These are phyloP conservation scores for Teratosphaeria destructans DNA, from an alignment of 2,329 filamentous ascomycete genomes.

Conservation along the genomic window DNA sequence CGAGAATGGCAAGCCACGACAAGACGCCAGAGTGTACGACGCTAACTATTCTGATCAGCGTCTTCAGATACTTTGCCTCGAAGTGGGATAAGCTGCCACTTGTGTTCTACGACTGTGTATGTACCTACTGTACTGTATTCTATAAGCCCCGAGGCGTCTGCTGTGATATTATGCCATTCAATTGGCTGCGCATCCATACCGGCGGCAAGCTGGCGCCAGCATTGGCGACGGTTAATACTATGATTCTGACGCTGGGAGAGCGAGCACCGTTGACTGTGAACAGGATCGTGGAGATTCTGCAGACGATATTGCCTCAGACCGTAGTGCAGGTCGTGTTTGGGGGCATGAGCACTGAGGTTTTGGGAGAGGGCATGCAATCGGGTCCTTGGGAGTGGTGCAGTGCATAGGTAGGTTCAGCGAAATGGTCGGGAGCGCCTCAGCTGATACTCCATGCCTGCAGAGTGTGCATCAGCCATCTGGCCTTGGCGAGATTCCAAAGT, in stretches of 20 bases:
- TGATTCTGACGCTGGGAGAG: constrained; percentile 21
- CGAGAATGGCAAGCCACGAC: constrained; percentile 19
- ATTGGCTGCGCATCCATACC: constrained; percentile 22
- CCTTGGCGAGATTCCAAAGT: background rate
- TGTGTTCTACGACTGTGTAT: constrained; percentile 9
- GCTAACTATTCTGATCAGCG: constrained; percentile 8
- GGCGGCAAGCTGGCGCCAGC: constrained; percentile 31
- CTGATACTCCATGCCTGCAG: background rate
- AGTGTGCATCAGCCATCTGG: background rate
- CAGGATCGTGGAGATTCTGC: constrained; percentile 13
- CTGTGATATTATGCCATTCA: constrained; percentile 13
- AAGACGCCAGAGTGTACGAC: constrained; percentile 12
- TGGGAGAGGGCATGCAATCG: constrained; percentile 4
- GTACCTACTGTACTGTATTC: constrained; percentile 5
- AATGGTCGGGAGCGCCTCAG: background rate
- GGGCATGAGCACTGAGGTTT: constrained; percentile 7
- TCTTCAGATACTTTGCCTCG: constrained; percentile 17
- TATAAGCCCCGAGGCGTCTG: constrained; percentile 10
- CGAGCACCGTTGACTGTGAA: constrained; percentile 13
- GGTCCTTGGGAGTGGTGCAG: background rate
- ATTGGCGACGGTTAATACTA: constrained; percentile 26
- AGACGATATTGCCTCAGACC: constrained; percentile 7
- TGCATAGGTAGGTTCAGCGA: background rate
- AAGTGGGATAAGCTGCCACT: constrained; percentile 10
- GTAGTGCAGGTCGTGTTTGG: constrained; percentile 8